Conservation (phyloP, 129 eudicot species). For the Centrapalus pauciflorus region DNA sequence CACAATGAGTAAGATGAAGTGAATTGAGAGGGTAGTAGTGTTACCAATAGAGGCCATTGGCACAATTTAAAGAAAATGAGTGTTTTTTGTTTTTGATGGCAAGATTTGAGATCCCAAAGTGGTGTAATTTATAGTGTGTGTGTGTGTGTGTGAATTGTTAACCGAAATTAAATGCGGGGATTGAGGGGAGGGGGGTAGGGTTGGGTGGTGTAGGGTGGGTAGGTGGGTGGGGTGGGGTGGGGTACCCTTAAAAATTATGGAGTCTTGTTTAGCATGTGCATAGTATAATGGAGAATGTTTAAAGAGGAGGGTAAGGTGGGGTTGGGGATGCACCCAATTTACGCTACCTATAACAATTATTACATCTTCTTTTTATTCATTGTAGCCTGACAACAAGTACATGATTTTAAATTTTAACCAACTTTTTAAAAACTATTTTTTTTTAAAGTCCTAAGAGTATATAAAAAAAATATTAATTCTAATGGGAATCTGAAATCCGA, state of each 20-base stretch:
- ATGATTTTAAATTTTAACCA: neutral
- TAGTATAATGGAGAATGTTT: constrained; percentile 29
- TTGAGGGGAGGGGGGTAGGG: constrained; percentile 34
- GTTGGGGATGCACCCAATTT: constrained; percentile 26
- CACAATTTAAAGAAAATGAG: constrained; percentile 4
- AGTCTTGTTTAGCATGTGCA: constrained; percentile 26
- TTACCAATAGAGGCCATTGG: constrained; percentile 43
- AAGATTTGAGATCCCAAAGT: constrained; percentile 19
- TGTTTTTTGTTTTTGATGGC: constrained; percentile 20
- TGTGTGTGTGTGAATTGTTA: neutral
- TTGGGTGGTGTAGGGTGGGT: neutral
- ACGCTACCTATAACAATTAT: constrained; percentile 23
- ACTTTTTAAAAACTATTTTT: neutral
- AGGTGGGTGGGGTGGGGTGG: constrained; percentile 1
- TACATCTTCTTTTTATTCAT: neutral
- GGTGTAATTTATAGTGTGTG: constrained; percentile 14
- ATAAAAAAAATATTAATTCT: too few species aligned
- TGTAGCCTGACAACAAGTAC: constrained; percentile 9
- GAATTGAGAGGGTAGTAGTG: constrained; percentile 20
- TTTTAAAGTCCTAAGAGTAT: too few species aligned
- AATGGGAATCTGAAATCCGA: too few species aligned
- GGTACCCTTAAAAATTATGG: constrained; percentile 16
- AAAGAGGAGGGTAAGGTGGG: constrained; percentile 12
- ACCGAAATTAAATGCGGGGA: constrained; percentile 46
- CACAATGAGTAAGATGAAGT: constrained; percentile 29